Conservation (phyloP, 768 basidiomycete species). For the Paxillus ammoniavirescens region DNA sequence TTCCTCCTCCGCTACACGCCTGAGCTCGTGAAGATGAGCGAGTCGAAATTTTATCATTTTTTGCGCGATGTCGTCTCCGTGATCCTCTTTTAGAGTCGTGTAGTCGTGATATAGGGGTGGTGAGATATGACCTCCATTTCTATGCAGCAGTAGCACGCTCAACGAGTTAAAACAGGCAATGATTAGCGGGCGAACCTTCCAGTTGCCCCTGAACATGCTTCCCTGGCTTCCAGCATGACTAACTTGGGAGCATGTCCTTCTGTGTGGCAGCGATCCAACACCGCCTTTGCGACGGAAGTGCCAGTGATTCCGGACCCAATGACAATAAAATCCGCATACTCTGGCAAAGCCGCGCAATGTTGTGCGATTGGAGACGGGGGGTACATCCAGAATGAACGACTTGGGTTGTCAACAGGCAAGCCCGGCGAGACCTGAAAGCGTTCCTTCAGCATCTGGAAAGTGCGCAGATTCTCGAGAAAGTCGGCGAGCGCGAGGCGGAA, state of each 20-base stretch:
- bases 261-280: constrained; percentile 39
- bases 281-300: constrained; percentile 52
- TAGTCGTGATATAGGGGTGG: constrained; percentile 64
- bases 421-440: constrained; percentile 48
- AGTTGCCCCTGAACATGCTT: constrained; percentile 72
- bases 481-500: constrained; percentile 18
- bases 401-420: constrained; percentile 54
- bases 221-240: constrained; percentile 81
- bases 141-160: constrained; percentile 16
- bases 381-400: constrained; percentile 61
- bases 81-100: constrained; percentile 38
- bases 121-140: constrained; percentile 71
- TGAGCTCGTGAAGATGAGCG: constrained; percentile 51
- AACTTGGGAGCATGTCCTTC: constrained; percentile 38
- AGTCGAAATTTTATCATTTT: constrained; percentile 61
- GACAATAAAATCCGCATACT: constrained; percentile 62
- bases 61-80: constrained; percentile 47
- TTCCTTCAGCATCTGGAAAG: constrained; percentile 27
- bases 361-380: constrained; percentile 53
- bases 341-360: constrained; percentile 23
- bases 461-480: constrained; percentile 15
- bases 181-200: constrained; percentile 48
- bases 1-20: constrained; percentile 52
- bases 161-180: neutral
- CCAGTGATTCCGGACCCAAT: constrained; percentile 82